Evolutionary conservation across 495 filamentous ascomycete genomes (phyloP).

Genomic region (Bombardia bombarda): DNA sequence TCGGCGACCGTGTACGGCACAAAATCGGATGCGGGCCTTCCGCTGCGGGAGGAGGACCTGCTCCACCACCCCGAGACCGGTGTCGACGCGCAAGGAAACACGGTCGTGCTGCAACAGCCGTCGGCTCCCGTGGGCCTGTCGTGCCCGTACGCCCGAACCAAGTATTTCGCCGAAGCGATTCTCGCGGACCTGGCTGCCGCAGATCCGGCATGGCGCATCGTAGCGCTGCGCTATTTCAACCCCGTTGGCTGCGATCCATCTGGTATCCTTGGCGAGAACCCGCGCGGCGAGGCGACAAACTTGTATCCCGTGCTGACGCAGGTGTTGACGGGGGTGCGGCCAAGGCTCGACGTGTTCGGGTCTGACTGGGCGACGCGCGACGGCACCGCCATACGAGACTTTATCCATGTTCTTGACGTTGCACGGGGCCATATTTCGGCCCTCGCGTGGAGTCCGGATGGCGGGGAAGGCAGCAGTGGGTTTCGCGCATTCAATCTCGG

Average conservation of each 20-base stretch:
- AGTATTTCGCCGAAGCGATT: slow-evolving; percentile 60
- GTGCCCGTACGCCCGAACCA: slow-evolving; percentile 58
- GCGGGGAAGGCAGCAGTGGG: slow-evolving; percentile 25
- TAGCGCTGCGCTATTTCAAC: slow-evolving; percentile 61
- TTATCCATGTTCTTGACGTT: slow-evolving; percentile 57
- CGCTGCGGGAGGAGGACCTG: slow-evolving; percentile 52
- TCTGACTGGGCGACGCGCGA: slow-evolving; percentile 58
- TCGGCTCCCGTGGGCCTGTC: slow-evolving; percentile 46
- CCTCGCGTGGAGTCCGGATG: slow-evolving; percentile 18
- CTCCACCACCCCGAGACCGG: slow-evolving; percentile 49
- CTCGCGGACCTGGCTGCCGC: slow-evolving; percentile 52
- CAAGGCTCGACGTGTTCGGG: slow-evolving; percentile 51
- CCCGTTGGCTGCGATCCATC: slow-evolving; percentile 59
- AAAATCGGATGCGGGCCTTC: slow-evolving; percentile 42
- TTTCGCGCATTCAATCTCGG: slow-evolving; percentile 49
- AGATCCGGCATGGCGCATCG: slow-evolving; percentile 53
- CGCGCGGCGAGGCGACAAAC: slow-evolving; percentile 53
- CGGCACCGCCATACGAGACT: slow-evolving; percentile 69
- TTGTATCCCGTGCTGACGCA: slow-evolving; percentile 54
- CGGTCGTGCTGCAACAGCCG: slow-evolving; percentile 5
- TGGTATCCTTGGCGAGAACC: slow-evolving; percentile 57
- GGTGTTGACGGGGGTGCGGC: slow-evolving; percentile 48
- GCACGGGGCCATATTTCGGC: slow-evolving; percentile 59
- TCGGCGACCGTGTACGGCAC: slow-evolving; percentile 58
- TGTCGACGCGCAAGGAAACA: slow-evolving; percentile 42